A percentile compares a stretch with the other conserved stretches of the same genome.
These are phyloP conservation scores for Symbiodinium natans DNA, from an alignment of 73 alveolate genomes.

Conservation along the genomic window DNA sequence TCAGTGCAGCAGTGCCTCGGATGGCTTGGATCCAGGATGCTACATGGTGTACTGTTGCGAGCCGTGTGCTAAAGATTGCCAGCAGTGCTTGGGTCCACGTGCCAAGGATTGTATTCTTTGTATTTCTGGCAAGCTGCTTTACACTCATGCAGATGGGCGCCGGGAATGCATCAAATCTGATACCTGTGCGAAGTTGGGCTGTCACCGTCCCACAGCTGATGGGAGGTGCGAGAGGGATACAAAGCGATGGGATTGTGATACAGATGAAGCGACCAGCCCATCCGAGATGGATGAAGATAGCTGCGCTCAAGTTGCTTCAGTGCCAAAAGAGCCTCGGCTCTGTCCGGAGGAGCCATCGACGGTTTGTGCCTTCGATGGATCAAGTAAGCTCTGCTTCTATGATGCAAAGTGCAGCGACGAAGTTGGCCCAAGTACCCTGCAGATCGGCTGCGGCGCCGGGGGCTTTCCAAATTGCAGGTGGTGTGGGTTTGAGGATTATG, in stretches of 20 bases:
- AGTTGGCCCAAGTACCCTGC: no score
- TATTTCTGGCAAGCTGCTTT: background rate
- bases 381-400: background rate
- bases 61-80: background rate
- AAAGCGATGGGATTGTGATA: background rate
- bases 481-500: background rate
- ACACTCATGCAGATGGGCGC: background rate
- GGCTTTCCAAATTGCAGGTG: background rate
- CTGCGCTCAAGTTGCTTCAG: background rate
- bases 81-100: background rate
- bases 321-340: background rate
- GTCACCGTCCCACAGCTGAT: background rate
- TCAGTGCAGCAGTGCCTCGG: background rate
- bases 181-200: background rate
- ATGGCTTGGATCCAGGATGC: background rate
- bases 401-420: no score
- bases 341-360: background rate
- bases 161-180: background rate
- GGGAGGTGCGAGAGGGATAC: background rate
- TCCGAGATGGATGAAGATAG: background rate
- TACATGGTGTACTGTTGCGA: background rate
- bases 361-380: background rate
- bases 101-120: background rate
- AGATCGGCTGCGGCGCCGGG: background rate
- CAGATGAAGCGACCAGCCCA: background rate